Percentiles rank a stretch among this genome's conserved stretches.
These are phyloP conservation scores for Phyllosticta capitalensis DNA, from an alignment of 2,329 filamentous ascomycete genomes.

Conservation along the genomic window DNA sequence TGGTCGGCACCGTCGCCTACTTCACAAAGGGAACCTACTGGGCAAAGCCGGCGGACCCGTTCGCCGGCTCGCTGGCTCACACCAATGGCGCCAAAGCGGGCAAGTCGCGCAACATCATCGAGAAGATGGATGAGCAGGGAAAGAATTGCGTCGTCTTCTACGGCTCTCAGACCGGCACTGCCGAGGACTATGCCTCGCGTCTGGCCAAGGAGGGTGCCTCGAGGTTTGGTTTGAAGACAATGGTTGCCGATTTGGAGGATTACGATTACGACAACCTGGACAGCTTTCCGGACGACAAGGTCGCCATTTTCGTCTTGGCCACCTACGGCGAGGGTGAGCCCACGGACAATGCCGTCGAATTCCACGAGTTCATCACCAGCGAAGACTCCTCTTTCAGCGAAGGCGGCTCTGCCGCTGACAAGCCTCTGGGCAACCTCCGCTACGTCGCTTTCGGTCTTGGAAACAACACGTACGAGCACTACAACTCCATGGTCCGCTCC, in stretches of 20 bases:
- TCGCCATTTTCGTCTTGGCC: conserved; percentile 90
- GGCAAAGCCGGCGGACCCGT: conserved; percentile 81
- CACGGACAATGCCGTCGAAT: conserved; percentile 97
- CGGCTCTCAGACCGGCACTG: conserved; percentile 94
- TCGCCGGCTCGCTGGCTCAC: conserved; percentile 64
- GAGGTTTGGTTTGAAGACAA: conserved; percentile 90
- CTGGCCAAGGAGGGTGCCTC: conserved; percentile 96
- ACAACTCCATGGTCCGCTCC: conserved; percentile 96
- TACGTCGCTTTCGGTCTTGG: conserved; percentile 94
- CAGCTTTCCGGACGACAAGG: conserved; percentile 75
- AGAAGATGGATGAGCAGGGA: conserved; percentile 89
- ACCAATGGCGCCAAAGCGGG: conserved; percentile 61
- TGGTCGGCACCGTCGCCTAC: conserved; percentile 84
- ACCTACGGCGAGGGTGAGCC: conserved; percentile 98
- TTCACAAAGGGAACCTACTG: conserved; percentile 97
- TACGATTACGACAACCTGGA: conserved; percentile 96
- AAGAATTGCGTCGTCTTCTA: conserved; percentile 99
- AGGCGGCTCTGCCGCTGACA: conserved; percentile 42
- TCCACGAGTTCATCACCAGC: conserved; percentile 87
- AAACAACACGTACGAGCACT: conserved; percentile 99
- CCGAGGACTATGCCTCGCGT: conserved; percentile 94
- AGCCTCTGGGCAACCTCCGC: conserved; percentile 72
- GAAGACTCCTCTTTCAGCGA: conserved; percentile 78
- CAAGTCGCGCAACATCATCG: conserved; percentile 82
- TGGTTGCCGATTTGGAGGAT: conserved; percentile 96